Evolutionary conservation across 495 filamentous ascomycete species (phyloP), one percentile per base, ranked within the genome.

Genomic region (Platismatia glauca): DNA sequence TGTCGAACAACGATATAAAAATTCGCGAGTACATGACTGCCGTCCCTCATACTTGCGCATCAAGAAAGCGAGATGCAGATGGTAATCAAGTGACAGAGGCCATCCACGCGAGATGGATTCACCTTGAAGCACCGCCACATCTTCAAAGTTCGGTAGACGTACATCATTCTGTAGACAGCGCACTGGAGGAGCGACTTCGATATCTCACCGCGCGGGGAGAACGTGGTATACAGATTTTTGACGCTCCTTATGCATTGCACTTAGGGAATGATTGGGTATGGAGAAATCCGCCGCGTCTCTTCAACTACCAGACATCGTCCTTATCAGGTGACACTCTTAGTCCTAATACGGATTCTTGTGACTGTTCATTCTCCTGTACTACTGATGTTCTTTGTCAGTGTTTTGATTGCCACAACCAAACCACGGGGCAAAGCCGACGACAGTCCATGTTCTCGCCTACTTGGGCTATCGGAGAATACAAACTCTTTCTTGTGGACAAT

Each of bases 21-120:
- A 22, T 15, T 15, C 27, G 35, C 22, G 64, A 66, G n/a, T 63
- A 29, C 53, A 55, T 56, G 31, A 66, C 59, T 20, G 64, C 64
- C 13, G 41, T 63, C n/a, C 58, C 60, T 11, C 50, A 56, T 35
- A 22, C 22, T 46, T 41, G 46, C 22, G 33, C 16, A 20, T 33
- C 46, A 33, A 62, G 39, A 16, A 66, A 66, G 31, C 41, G 64
- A 11, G 59, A 57, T n/a, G 34, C 31, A 13, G 34, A 66, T 29
- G 59, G 55, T 7, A 52, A 62, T 33, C n/a, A 7, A 20, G 0
- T 55, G 48, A 37, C 8, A 0, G 46, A 43, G 48, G 22, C 38
- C 34, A 13, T 43, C 27, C 60, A 62, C 27, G 60, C 9, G 29
- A 48, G 60, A n/a, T 62, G 60, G 60, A 1, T 62, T 4, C 22